A percentile compares a stretch with the other conserved stretches of the same genome.
Conservation (phyloP, 1,284 basidiomycete species). For the Sanghuangporus baumii region DNA sequence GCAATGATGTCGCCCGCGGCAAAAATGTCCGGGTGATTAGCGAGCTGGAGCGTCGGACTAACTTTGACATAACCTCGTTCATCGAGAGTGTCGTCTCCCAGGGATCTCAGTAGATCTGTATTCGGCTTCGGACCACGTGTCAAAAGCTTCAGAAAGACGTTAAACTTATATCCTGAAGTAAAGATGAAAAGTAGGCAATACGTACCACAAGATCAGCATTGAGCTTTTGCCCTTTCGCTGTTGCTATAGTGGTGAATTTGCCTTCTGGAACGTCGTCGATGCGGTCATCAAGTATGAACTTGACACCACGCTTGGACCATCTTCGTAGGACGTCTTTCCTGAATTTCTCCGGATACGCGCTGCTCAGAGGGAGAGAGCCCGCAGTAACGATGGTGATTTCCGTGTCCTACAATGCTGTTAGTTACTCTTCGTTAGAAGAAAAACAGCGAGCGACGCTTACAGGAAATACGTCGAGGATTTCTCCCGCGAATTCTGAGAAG, state of each 20-base stretch:
- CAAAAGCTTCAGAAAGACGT: slow-evolving; percentile 33
- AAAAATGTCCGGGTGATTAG: slow-evolving; percentile 43
- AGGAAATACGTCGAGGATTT: slow-evolving; percentile 49
- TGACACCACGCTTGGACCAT: slow-evolving; percentile 38
- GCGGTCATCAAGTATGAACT: slow-evolving; percentile 50
- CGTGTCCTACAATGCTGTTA: slow-evolving; percentile 37
- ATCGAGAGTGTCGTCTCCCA: slow-evolving; percentile 38
- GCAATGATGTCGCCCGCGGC: slow-evolving; percentile 56
- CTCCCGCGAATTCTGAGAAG: slow-evolving; percentile 47
- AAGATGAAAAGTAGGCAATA: slow-evolving; percentile 4
- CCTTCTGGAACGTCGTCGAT: slow-evolving; percentile 42
- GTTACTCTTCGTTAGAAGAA: neutral
- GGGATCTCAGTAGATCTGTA: slow-evolving; percentile 40
- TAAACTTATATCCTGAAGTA: neutral
- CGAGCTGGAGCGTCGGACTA: slow-evolving; percentile 45
- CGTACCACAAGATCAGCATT: slow-evolving; percentile 55
- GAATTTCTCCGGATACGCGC: slow-evolving; percentile 49
- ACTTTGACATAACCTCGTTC: slow-evolving; percentile 41
- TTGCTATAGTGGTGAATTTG: slow-evolving; percentile 35
- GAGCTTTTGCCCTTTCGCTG: slow-evolving; percentile 46
- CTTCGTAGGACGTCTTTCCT: slow-evolving; percentile 42
- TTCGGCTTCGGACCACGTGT: slow-evolving; percentile 46
- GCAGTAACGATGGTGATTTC: slow-evolving; percentile 62
- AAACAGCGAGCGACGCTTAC: slow-evolving; percentile 26
- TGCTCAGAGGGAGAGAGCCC: slow-evolving; percentile 46